Base-by-base conservation (phyloP, 805 yeast species). In the Starmerella sirachaensis region DNA sequence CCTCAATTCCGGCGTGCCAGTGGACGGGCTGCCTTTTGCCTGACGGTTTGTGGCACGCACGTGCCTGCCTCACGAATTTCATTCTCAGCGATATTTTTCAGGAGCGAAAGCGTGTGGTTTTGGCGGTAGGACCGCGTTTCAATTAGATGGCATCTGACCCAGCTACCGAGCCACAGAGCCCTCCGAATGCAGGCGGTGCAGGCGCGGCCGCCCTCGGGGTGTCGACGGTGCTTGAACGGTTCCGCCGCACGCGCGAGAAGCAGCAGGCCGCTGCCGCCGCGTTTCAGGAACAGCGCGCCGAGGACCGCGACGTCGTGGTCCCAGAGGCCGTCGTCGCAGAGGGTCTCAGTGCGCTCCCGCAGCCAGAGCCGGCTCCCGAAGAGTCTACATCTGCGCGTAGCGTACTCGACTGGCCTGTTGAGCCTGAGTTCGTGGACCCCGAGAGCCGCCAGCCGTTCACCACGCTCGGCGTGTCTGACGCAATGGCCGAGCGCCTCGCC, bases 331-430 rank as follows among this genome's bases (percentile, higher is more conserved):
- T 44, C 14, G 43, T 40, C 13, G 47, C 50, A 8, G 45, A 40
- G 3, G 62, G 54, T 7, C 45, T 88, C 28, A 76, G 69, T 5
- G 93, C 94, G 14, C 61, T 88, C 29, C 96, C 97, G 1, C 94
- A 84, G 56, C 94, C 94, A 0, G 74, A 64, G 23, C n/a, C n/a
- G n/a, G n/a, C n/a, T n/a, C n/a, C n/a, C n/a, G n/a, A n/a, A n/a
- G n/a, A n/a, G n/a, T n/a, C n/a, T n/a, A n/a, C n/a, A n/a, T n/a
- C n/a, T n/a, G n/a, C n/a, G n/a, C 59, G 63, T 24, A 22, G 17
- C 5, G 25, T 9, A 1, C 70, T 56, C 12, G 46, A 52, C n/a
- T 83, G 93, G 94, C 60, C 81, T 9, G 69, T 80, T 0, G 58
- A 62, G 14, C 93, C 93, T 3, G 57, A 58, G 4, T 77, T 69